Base-by-base conservation (phyloP, 2,329 filamentous ascomycete species). In the Sphaerulina musiva region DNA sequence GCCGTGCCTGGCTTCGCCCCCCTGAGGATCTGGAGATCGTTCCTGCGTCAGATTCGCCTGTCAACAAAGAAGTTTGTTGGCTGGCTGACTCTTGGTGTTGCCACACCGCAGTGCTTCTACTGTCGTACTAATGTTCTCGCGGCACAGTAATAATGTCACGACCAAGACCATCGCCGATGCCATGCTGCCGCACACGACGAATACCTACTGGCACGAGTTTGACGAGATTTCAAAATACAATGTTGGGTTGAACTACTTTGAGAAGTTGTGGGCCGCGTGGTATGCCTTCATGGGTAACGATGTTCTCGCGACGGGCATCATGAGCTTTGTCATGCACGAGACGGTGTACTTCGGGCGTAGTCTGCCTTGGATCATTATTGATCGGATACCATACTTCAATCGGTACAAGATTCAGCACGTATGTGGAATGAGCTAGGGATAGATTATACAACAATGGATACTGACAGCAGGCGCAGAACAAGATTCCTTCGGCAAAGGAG, bases 281-380 rank as follows among this genome's bases (percentile, higher is more conserved):
- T 98, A 98, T 72, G 82, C 92, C 12, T 98, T 85, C 80, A 95
- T 97, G 86, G 89, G 95, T 72, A 98, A 98, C 72, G 93, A 98
- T 75, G 85, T 87, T 51, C 84, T 98, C 59, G 93, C 93, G 56
- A 98, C 93, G 3, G 93, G 93, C 57, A 93, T 98, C 76, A 86
- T 97, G 87, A 95, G 90, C 66, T 98, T 98, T 72, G 74, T 86
- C 63, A 89, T 97, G 82, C 93, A 98, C 78, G 93, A 98, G 74
- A 52, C 83, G 40, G 81, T 98, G 67, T 98, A 98, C 78, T 98
- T 97, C 68, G 93, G 93, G 65, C 85, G 93, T 63, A 87, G 80
- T 56, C 70, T 97, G 56, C 93, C 93, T 1, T 98, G 89, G 83
- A 88, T 97, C 64, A 84, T 98, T 58, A 88, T 96, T 74, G 92